Evolutionary conservation across 1,139 yeast genomes (phyloP).

Genomic region (Yamadazyma jaroonii): DNA sequence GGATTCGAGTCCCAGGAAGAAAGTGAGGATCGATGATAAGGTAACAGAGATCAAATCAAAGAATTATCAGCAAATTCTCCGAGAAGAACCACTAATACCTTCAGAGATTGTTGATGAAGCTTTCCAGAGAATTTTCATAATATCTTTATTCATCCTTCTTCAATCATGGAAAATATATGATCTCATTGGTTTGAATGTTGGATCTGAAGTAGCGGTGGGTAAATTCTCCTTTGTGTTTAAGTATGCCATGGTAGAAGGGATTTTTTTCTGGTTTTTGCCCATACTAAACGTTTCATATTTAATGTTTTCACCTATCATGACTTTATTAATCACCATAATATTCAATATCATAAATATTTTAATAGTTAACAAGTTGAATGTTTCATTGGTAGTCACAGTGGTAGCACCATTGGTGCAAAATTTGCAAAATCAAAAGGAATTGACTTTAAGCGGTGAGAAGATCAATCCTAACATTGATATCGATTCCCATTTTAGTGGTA

Average conservation of each 20-base stretch:
- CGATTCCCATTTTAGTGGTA: constrained; percentile 78
- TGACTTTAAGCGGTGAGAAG: constrained; percentile 64
- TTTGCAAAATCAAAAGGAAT: constrained; percentile 51
- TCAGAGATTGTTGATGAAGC: constrained; percentile 65
- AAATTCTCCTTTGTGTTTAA: constrained; percentile 63
- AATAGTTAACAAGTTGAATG: constrained; percentile 37
- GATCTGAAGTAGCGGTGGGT: constrained; percentile 22
- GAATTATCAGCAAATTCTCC: background rate
- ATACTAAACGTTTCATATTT: constrained; percentile 72
- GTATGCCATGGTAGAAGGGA: constrained; percentile 69
- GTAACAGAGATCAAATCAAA: constrained; percentile 10
- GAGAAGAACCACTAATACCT: constrained; percentile 40
- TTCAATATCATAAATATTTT: constrained; percentile 39
- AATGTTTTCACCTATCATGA: constrained; percentile 53
- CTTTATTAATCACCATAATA: constrained; percentile 41
- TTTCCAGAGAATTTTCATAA: constrained; percentile 69
- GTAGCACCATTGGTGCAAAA: constrained; percentile 45
- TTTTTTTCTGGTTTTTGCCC: constrained; percentile 68
- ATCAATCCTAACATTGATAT: constrained; percentile 52
- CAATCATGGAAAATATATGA: constrained; percentile 86
- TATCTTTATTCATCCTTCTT: constrained; percentile 64
- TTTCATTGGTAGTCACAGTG: constrained; percentile 34
- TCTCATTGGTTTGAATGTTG: constrained; percentile 34
- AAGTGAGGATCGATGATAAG: constrained; percentile 15
- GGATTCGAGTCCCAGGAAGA: constrained; percentile 8